phyloP scores from a whole-genome alignment of 176 grass and related monocot species.

The Rhynchospora breviuscula region DNA sequence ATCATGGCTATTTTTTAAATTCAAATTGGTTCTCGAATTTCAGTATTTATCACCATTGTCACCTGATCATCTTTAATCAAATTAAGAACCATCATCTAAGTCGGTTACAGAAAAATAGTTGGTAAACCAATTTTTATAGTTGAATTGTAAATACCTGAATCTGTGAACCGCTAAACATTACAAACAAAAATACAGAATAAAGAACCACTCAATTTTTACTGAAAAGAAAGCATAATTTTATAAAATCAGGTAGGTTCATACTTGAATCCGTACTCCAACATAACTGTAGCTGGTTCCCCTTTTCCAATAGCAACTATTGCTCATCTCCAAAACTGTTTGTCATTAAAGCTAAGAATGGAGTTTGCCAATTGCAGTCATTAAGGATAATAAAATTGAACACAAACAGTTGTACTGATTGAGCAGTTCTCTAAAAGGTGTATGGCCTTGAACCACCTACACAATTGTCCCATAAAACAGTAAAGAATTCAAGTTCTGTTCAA shows the following conservation, averaged over 20 bases:
- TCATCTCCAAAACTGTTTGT: slow-evolving; percentile 71
- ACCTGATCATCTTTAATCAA: not conserved
- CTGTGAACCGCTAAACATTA: not conserved
- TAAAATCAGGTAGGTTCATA: slow-evolving; percentile 28
- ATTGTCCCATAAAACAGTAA: slow-evolving; percentile 2
- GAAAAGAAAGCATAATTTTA: not conserved
- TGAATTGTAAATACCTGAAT: not conserved
- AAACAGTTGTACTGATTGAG: slow-evolving; percentile 49
- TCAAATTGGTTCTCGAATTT: not conserved
- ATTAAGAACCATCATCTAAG: not conserved
- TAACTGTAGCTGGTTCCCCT: slow-evolving; percentile 79
- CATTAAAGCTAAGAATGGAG: slow-evolving; percentile 7
- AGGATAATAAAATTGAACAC: not conserved
- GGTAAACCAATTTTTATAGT: not conserved
- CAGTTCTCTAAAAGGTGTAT: slow-evolving; percentile 73
- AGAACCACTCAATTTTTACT: not conserved
- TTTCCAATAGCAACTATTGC: slow-evolving; percentile 85
- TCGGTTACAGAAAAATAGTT: not conserved
- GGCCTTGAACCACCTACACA: slow-evolving; percentile 75
- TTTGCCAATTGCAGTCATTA: slow-evolving; percentile 5
- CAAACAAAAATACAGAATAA: not conserved
- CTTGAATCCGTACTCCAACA: slow-evolving; percentile 85
- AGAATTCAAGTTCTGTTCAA: not conserved
- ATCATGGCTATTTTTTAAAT: not conserved
- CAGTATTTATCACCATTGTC: not conserved